Evolutionary conservation across 2,329 filamentous ascomycete species (phyloP), one percentile per base, ranked within the genome.

Genomic region (Ceratocystiopsis minuta): DNA sequence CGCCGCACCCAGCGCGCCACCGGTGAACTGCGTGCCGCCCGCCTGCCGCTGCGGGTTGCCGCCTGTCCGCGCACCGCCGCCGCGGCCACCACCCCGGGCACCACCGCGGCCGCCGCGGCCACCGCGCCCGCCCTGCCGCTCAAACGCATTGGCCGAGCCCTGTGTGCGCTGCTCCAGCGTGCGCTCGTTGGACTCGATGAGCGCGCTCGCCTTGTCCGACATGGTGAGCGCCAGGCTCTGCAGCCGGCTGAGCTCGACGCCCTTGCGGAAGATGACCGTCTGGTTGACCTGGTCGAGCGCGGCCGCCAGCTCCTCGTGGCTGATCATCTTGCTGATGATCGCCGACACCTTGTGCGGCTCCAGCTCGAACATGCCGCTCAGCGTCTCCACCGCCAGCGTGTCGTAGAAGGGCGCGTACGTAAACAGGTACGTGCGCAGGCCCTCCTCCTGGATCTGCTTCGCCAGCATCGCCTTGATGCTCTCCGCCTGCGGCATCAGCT

Each of bases 381-480:
- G 72, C 18, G 87, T 92, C 51, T 75, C 70, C 52, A 95, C 72
- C 46, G 86, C 80, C 46, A 98, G 76, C 17, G 90, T 96, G 65
- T 98, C 90, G 68, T 98, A 98, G 72, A 92, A 98, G 42, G 90
- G 90, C 34, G 92, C 90, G 63, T 98, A 98, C 43, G 90, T 98
- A 73, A 98, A 98, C 53, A 98, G 84, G 61, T 96, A 98, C 42
- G 90, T 98, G 53, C 90, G 78, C 42, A 98, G 78, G 53, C 92
- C 90, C 67, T 98, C 90, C 62, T 98, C 90, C 32, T 98, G 92
- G 57, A 96, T 94, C 69, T 98, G 90, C 60, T 85, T 86, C 43
- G 87, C 84, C 47, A 98, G 82, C 90, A 98, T 95, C 42, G 72
- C 63, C 77, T 96, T 96, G 70, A 96, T 93, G 60, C 86, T 82